Conservation (phyloP, 371 early-diverging fungal genomes). For the Mucor indicus region DNA sequence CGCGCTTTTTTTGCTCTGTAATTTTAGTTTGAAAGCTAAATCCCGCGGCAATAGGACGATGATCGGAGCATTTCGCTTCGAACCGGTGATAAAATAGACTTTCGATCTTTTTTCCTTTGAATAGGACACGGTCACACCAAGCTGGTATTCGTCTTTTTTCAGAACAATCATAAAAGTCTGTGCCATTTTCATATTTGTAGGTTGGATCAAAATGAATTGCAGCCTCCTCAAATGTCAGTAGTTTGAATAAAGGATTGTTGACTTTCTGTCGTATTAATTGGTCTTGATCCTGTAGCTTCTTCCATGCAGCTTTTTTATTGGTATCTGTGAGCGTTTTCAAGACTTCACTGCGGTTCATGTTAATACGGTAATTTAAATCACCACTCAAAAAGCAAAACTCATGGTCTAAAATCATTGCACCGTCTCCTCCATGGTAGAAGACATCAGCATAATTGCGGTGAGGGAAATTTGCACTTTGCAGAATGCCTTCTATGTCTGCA, state of each 20-base stretch:
- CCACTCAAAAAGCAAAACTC: conserved; percentile 74
- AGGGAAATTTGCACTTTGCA: conserved; percentile 59
- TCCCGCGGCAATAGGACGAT: conserved; percentile 71
- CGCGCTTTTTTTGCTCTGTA: conserved; percentile 42
- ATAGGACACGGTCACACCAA: conserved; percentile 82
- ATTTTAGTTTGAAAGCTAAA: conserved; percentile 57
- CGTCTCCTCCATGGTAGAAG: conserved; percentile 39
- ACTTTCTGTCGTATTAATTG: conserved; percentile 62
- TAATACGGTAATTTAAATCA: conserved; percentile 88
- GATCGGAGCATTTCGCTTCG: conserved; percentile 73
- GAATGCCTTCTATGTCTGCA: conserved; percentile 68
- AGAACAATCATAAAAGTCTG: conserved; percentile 72
- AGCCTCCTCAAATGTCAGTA: conserved; percentile 67
- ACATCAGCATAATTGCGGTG: conserved; percentile 14
- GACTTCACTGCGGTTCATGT: conserved; percentile 56
- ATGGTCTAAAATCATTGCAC: conserved; percentile 71
- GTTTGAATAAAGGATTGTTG: conserved; percentile 55
- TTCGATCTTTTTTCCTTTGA: conserved; percentile 35
- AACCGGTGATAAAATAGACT: conserved; percentile 45
- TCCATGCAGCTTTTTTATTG: conserved; percentile 19
- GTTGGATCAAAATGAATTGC: conserved; percentile 81
- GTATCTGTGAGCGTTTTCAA: conserved; percentile 39
- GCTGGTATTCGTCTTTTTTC: conserved; percentile 84
- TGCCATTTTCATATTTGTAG: conserved; percentile 82
- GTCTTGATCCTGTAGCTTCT: conserved; percentile 54